Conservation (phyloP, 139 green algal species). For the Picochlorum sp. region DNA sequence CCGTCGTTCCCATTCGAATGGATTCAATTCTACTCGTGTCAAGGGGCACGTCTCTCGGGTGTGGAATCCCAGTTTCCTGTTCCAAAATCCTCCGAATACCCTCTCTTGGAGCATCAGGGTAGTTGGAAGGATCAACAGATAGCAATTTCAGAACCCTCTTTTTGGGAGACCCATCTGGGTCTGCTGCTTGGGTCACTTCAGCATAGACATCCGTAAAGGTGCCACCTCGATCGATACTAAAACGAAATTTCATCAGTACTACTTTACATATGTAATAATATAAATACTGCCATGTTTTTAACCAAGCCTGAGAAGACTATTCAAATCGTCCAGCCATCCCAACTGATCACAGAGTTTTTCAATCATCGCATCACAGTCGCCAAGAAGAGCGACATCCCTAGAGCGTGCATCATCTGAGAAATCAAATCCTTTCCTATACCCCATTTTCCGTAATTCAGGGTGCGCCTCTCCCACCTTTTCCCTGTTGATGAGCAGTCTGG, state of each 20-base stretch:
- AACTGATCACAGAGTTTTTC: constrained; percentile 38
- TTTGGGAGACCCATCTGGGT: background rate
- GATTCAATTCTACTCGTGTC: constrained; percentile 72
- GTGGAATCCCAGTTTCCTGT: constrained; percentile 52
- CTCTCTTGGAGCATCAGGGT: constrained; percentile 85
- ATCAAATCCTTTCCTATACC: constrained; percentile 31
- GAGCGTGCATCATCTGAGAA: constrained; percentile 30
- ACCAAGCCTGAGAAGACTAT: constrained; percentile 19
- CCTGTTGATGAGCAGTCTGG: constrained; percentile 70
- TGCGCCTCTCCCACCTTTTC: constrained; percentile 52
- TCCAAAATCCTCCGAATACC: constrained; percentile 92
- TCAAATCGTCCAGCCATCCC: constrained; percentile 55
- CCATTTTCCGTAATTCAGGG: constrained; percentile 3
- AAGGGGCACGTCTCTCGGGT: constrained; percentile 51
- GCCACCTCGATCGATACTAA: constrained; percentile 93
- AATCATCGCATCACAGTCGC: constrained; percentile 59
- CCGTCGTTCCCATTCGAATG: constrained; percentile 90
- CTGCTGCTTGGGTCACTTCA: constrained; percentile 41
- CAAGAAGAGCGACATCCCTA: constrained; percentile 53
- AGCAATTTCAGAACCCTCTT: constrained; percentile 79
- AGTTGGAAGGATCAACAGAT: constrained; percentile 89
- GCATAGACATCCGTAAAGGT: constrained; percentile 98
- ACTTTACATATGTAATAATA: too few relatives aligned
- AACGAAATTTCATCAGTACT: constrained; percentile 24
- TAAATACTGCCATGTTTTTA: too few relatives aligned